Base-by-base conservation (phyloP, 2,329 filamentous ascomycete species). In the Blastomyces silverae region DNA sequence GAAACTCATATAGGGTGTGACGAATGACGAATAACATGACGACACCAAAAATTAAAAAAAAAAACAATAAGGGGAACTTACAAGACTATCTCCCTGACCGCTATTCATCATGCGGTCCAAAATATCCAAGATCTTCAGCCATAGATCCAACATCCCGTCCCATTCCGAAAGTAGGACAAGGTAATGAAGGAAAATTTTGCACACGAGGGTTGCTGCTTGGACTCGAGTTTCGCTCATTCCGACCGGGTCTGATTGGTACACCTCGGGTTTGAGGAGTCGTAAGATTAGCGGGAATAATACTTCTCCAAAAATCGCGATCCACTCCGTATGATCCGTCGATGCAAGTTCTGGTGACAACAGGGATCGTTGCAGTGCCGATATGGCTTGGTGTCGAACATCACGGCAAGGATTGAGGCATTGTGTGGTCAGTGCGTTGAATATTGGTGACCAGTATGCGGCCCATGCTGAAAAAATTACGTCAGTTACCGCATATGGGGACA, bases 71-170 rank as follows among this genome's bases (percentile, higher is more conserved):
- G 10, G 34, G 57, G 59, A 55, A 82, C 88, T 79, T 84, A 92
- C 90, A 74, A 96, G 79, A 71, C 89, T 93, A 72, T 96, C 92
- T 31, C 91, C 91, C 76, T 96, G 92, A 0, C 93, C 93, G 72
- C 90, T 94, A 73, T 97, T 96, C 87, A 97, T 95, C 68, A 99
- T 83, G 31, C 94, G 87, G 75, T 99, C 94, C 85, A 99, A 92
- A 63, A 97, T 90, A 70, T 92, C 91, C 69, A 97, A 85, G 64
- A 97, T 96, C 75, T 89, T 89, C 57, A 94, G 79, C 94, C 94
- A 99, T 13, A 97, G 82, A 73, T 94, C 90, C 50, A 96, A 80
- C 86, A 97, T 91, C 25, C 91, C 91, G 28, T 92, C 89, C 85
- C 91, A 92, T 70, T 91, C 88, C 4, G 88, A 89, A 37, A 97